Base-by-base conservation (phyloP, 345 rosid genomes). In the Diplotaxis tenuifolia region DNA sequence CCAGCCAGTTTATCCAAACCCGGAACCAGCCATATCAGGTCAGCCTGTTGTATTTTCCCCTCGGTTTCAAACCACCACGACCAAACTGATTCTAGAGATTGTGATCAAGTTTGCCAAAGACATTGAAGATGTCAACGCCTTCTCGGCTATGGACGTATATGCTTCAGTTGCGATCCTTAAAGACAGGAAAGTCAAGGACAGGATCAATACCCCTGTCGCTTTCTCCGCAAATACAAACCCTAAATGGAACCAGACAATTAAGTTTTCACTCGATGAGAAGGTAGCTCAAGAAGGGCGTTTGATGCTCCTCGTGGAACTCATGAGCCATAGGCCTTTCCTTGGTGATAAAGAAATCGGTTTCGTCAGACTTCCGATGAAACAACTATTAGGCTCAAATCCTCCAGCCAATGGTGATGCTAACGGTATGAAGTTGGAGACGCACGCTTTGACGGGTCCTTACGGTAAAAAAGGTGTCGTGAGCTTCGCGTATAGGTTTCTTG, bases 81-180 rank as follows among this genome's bases (percentile, higher is more conserved):
- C 79, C 29, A 67, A 63, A 56, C 76, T 81, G 7, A 31, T 78
- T 52, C 55, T 92, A 9, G 89, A 92, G 16, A 67, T 92, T 71
- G 86, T 83, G 68, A 65, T 88, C 16, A 67, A 73, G 67, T 86
- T 85, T 3, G 97, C 94, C 5, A 83, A 80, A 10, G 78, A 78
- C 68, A 82, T 92, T 50, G 77, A 81, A 73, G 74, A 87, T 28
- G 92, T 86, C 32, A 88, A 88, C 57, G 70, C 84, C 40, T 50
- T 89, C 74, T 53, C 85, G 34, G 86, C 82, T 55, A 92, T 89
- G 96, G 94, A 87, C 56, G 92, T 85, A 2, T 92, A 89, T 73
- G 89, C 79, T 19, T 78, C 80, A 49, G 84, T 84, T 77, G 80
- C 82, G 7, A 68, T 92, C 79, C 18, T 62, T 57, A 87, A 90